Percentiles rank a stretch among this genome's conserved stretches.
phyloP scores from a whole-genome alignment of 345 rosid species.

The Boechera stricta region DNA sequence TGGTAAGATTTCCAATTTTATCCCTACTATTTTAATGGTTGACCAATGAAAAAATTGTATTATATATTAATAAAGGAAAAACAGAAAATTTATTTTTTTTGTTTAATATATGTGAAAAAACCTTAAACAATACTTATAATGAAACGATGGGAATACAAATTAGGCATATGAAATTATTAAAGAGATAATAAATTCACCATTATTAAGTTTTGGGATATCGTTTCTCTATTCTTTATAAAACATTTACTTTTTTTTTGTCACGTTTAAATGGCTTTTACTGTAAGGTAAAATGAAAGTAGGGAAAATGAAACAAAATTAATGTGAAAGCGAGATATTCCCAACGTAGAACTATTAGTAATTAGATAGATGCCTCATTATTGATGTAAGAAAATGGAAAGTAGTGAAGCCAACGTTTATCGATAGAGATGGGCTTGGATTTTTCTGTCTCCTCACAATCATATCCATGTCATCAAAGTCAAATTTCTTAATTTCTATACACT shows the following conservation, averaged over 20 bases:
- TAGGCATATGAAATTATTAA: no score
- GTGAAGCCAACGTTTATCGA: conserved; percentile 24
- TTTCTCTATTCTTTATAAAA: background rate
- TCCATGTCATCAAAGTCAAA: conserved; percentile 26
- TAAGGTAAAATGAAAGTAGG: conserved; percentile 17
- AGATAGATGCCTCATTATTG: conserved; percentile 31
- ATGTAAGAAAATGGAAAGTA: conserved; percentile 40
- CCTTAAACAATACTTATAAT: no score
- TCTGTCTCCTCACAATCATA: conserved; percentile 26
- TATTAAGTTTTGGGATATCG: conserved; percentile 11
- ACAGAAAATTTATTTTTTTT: no score
- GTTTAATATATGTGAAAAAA: no score
- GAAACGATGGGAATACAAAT: no score
- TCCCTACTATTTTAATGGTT: no score
- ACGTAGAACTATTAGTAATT: conserved; percentile 20
- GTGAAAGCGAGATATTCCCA: conserved; percentile 41
- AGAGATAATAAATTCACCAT: background rate
- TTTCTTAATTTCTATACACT: background rate
- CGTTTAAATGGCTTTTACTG: background rate
- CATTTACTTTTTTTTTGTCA: background rate
- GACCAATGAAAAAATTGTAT: no score
- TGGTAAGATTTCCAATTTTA: no score
- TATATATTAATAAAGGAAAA: no score
- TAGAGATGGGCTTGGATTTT: conserved; percentile 38
- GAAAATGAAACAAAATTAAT: conserved; percentile 24